Conservation (phyloP, 805 yeast species). For the Schwanniomyces pseudopolymorphus region DNA sequence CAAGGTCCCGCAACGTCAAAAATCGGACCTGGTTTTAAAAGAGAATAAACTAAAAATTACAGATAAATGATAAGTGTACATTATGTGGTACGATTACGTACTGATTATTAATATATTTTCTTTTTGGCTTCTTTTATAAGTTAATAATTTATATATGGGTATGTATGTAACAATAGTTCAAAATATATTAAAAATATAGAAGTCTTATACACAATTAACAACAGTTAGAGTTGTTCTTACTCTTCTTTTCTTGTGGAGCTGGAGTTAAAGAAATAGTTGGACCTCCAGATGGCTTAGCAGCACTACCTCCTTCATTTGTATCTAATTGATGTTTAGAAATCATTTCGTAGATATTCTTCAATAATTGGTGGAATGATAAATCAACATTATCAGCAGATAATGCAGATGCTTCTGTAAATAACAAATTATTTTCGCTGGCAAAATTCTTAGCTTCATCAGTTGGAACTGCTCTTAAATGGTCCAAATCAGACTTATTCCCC, state of each 20-base stretch:
- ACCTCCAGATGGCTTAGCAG: constrained; percentile 70
- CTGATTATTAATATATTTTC: background rate
- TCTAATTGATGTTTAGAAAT: constrained; percentile 91
- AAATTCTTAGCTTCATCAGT: constrained; percentile 96
- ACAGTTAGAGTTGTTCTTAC: constrained; percentile 60
- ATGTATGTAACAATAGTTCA: background rate
- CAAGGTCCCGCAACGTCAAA: constrained; percentile 20
- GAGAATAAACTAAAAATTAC: background rate
- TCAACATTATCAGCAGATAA: constrained; percentile 93
- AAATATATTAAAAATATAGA: background rate
- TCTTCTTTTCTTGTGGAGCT: constrained; percentile 77
- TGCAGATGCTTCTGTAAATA: constrained; percentile 96
- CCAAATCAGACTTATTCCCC: constrained; percentile 89
- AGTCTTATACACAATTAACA: constrained; percentile 45
- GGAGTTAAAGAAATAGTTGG: constrained; percentile 93
- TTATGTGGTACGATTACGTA: background rate
- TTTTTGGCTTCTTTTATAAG: background rate
- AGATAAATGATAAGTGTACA: background rate
- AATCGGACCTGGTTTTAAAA: constrained; percentile 5
- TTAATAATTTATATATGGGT: background rate
- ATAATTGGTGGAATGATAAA: constrained; percentile 86
- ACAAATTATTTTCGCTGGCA: constrained; percentile 86
- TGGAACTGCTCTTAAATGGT: constrained; percentile 92
- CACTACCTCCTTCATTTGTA: constrained; percentile 62
- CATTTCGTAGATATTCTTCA: constrained; percentile 93